Base-by-base conservation (phyloP, 2,329 filamentous ascomycete genomes). In the Hymenoscyphus fructigenus region DNA sequence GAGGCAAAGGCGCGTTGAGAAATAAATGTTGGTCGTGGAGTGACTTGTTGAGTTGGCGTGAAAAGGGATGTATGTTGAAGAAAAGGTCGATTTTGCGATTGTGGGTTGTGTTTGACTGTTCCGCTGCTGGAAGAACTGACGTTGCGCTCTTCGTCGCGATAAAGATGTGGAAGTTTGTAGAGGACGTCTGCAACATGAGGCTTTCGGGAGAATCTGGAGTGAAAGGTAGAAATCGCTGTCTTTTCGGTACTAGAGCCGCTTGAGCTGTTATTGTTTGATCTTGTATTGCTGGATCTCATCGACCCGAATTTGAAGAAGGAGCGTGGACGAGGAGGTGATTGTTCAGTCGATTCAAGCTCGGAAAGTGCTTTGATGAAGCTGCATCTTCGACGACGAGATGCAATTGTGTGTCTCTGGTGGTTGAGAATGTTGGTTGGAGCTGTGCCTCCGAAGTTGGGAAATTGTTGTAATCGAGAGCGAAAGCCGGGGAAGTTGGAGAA, bases 401-500 rank as follows among this genome's bases (percentile, higher is more conserved):
- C 44, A 23, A 50, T 23, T 20, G 44, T 50, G 44, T 50, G 44
- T 50, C 44, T 20, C 10, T 50, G 44, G 44, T 50, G 44, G 44
- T 26, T 50, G 44, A 50, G 44, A 12, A 50, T 20, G n/a, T 50
- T 50, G 44, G 44, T 50, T 50, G n/a, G 44, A 6, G 20, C 44
- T 23, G 44, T 23, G 44, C 9, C n/a, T 50, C 44, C 20, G 20
- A 50, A 26, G 12, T 12, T 50, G 44, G 44, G 44, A 23, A 50
- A 50, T 23, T 50, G 44, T 50, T 50, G 44, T 7, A 50, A 50
- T 50, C 44, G 44, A 50, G 44, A 50, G 44, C 44, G 44, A 50
- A 50, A 23, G 44, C 44, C n/a, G 20, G n/a, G 44, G 20, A 50
- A 50, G n/a, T 50, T 23, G 44, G 44, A 50, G 7, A 50, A 1